phyloP scores from a whole-genome alignment of 139 green algal genomes.

The Pleodorina starrii region DNA sequence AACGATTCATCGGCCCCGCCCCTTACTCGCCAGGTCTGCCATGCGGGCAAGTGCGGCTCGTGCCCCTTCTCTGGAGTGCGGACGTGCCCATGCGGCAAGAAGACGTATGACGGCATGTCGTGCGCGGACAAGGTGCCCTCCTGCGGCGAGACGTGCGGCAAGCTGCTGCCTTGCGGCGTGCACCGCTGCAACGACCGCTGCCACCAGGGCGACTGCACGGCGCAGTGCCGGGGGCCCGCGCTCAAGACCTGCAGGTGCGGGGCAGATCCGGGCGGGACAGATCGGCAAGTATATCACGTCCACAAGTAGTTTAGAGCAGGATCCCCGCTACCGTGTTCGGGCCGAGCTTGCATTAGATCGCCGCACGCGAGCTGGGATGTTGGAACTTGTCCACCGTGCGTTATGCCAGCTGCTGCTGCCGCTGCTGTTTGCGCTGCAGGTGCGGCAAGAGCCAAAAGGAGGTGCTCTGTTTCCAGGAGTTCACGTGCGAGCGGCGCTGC shows the following conservation, averaged over 20 bases:
- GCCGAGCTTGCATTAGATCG: too few relatives aligned
- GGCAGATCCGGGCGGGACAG: too few relatives aligned
- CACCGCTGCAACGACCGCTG: slow-evolving; percentile 80
- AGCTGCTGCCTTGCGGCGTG: slow-evolving; percentile 83
- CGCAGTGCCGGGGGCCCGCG: slow-evolving; percentile 61
- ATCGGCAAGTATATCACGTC: too few relatives aligned
- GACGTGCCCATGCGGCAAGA: slow-evolving; percentile 89
- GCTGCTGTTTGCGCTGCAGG: too few relatives aligned
- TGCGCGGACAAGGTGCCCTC: slow-evolving; percentile 73
- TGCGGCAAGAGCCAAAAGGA: slow-evolving; percentile 49
- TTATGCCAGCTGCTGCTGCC: too few relatives aligned
- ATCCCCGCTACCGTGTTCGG: too few relatives aligned
- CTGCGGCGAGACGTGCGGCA: slow-evolving; percentile 88
- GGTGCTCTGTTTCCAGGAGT: slow-evolving; percentile 71
- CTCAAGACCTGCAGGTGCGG: slow-evolving; percentile 72
- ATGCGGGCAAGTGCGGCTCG: slow-evolving; percentile 71
- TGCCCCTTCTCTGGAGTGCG: slow-evolving; percentile 77
- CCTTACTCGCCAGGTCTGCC: slow-evolving; percentile 67
- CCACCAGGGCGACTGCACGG: slow-evolving; percentile 78
- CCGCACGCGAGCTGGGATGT: too few relatives aligned
- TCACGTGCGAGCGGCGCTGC: slow-evolving; percentile 84
- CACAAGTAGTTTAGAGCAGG: too few relatives aligned
- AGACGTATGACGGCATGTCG: slow-evolving; percentile 48
- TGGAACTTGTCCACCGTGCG: too few relatives aligned
- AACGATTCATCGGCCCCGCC: too few relatives aligned